Conservation (phyloP, 2,329 filamentous ascomycete genomes). For the Sclerotinia spermophila region DNA sequence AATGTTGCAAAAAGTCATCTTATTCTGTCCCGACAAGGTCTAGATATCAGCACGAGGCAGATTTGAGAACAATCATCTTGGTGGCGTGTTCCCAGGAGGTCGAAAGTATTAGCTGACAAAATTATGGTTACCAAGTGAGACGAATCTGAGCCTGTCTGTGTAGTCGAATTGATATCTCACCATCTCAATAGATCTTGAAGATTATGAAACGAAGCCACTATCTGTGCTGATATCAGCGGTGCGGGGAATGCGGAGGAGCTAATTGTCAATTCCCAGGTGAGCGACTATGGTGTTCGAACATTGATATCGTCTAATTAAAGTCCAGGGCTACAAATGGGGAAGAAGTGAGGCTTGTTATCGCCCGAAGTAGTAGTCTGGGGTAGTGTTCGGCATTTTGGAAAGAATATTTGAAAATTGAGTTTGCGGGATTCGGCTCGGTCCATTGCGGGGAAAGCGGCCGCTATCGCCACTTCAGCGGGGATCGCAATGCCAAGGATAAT, state of each 20-base stretch:
- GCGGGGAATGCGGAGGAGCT: neutral
- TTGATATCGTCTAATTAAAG: neutral
- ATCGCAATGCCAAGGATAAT: neutral
- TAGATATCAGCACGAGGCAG: neutral
- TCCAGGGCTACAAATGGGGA: neutral
- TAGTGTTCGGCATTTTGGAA: neutral
- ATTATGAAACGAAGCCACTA: neutral
- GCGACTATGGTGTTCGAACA: neutral
- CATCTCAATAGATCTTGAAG: neutral
- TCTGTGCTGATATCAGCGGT: neutral
- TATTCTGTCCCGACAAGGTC: neutral
- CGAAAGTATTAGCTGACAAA: neutral
- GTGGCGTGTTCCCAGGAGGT: neutral
- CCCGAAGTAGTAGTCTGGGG: neutral
- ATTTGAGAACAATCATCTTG: neutral
- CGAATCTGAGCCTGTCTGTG: neutral
- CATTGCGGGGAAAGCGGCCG: slow-evolving; percentile 2
- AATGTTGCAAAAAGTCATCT: neutral
- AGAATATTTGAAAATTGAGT: neutral
- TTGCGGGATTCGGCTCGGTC: neutral
- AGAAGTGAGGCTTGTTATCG: neutral
- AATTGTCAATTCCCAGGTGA: neutral
- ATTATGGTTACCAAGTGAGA: neutral
- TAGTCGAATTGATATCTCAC: neutral
- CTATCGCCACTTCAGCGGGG: neutral